These are phyloP conservation scores for Scortechinia acanthostroma DNA, from an alignment of 2,329 filamentous ascomycete species.

Conservation along the genomic window DNA sequence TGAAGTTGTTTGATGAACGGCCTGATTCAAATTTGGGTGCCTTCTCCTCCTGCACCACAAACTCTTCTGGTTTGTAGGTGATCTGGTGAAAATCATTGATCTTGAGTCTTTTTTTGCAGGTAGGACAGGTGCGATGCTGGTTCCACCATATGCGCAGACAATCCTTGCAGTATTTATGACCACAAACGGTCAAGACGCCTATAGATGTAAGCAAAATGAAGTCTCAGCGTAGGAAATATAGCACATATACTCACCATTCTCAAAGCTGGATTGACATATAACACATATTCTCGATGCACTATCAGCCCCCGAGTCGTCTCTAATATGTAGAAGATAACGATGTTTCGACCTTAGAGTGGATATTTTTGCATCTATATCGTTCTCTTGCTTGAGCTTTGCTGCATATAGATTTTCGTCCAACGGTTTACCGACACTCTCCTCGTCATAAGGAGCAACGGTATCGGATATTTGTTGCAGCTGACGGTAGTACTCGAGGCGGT, in stretches of 20 bases:
- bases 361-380: slow-evolving; percentile 46
- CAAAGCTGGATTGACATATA: slow-evolving; percentile 73
- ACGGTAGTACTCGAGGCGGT: slow-evolving; percentile 79
- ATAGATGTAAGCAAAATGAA: slow-evolving; percentile 35
- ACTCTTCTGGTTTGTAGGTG: slow-evolving; percentile 69
- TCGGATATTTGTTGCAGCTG: slow-evolving; percentile 90
- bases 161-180: slow-evolving; percentile 85
- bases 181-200: slow-evolving; percentile 81
- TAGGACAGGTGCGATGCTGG: slow-evolving; percentile 69
- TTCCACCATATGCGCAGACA: slow-evolving; percentile 77
- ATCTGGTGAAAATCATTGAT: slow-evolving; percentile 74
- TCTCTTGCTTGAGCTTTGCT: slow-evolving; percentile 24
- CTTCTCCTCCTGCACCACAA: slow-evolving; percentile 58
- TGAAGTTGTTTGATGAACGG: slow-evolving; percentile 33
- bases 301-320: slow-evolving; percentile 49
- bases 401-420: slow-evolving; percentile 29
- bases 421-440: slow-evolving; percentile 41
- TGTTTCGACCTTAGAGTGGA: slow-evolving; percentile 63
- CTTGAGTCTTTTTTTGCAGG: slow-evolving; percentile 69
- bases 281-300: slow-evolving; percentile 68
- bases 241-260: neutral
- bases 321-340: slow-evolving; percentile 57
- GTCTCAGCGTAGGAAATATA: too few relatives aligned
- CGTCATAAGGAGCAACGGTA: slow-evolving; percentile 70
- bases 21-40: too few relatives aligned